Base-by-base conservation (phyloP, 495 filamentous ascomycete genomes). In the Lasiosphaeria hispida region DNA sequence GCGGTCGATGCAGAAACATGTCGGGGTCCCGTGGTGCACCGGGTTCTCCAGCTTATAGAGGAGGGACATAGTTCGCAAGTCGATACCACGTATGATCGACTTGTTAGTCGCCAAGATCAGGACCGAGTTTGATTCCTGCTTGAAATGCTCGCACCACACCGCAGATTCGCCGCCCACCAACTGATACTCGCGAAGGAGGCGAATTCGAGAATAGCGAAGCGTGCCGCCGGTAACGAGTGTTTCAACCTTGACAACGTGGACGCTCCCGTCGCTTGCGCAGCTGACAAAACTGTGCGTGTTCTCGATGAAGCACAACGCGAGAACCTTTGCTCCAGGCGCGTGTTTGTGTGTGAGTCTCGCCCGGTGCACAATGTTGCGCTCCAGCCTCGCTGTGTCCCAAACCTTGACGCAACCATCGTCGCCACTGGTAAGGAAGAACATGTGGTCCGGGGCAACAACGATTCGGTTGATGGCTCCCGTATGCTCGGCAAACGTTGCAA, bases 201-300 rank as follows among this genome's bases (percentile, higher is more conserved):
- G 83, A 14, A 92, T 80, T 58, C 88, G 91, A 34, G 88, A 86
- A 65, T 97, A 97, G 49, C 88, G 87, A 36, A 79, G 79, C 17
- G 78, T 83, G 10, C 74, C 76, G 30, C 76, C 79, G 40, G 77
- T 74, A 15, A 83, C 76, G 11, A 83, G 76, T 52, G 89, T 89
- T 57, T 96, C 90, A 17, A 97, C 86, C 63, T 89, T 89, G 55
- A 96, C 87, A 4, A 95, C 86, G 69, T 96, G 86, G 11, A 99
- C 85, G 60, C 86, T 93, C 7, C 95, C 95, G 71, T 99, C 94
- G 17, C 83, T 90, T 6, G 89, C 92, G 44, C 87, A 92, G 62
- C 89, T 96, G 59, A 95, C 78, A 66, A 97, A 97, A 15, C 86
- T 90, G 71, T 97, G 89, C 0, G 95, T 97, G 59, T 95, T 91